Conservation (phyloP, 768 basidiomycete species). For the Clavulina sp. region DNA sequence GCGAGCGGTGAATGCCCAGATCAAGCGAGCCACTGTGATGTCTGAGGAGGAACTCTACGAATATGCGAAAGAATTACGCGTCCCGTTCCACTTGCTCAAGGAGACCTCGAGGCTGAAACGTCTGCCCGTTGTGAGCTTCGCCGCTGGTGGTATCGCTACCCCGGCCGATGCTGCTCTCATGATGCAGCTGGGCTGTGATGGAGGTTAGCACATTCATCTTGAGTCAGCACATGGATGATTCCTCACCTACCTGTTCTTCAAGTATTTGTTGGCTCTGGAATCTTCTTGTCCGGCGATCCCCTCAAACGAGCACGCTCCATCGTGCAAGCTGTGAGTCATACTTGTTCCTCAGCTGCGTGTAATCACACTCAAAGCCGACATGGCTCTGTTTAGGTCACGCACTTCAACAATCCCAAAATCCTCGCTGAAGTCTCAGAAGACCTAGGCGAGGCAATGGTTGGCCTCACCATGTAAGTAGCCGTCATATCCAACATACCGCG, state of each 20-base stretch:
- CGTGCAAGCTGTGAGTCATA: slow-evolving; percentile 64
- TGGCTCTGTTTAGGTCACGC: slow-evolving; percentile 45
- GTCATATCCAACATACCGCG: too few species aligned
- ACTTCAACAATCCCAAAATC: slow-evolving; percentile 86
- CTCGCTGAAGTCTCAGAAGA: slow-evolving; percentile 79
- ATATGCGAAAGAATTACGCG: slow-evolving; percentile 81
- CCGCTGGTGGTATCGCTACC: slow-evolving; percentile 84
- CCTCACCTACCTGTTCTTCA: not conserved
- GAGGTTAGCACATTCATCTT: slow-evolving; percentile 37
- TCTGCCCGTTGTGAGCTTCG: slow-evolving; percentile 92
- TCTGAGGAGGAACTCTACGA: slow-evolving; percentile 88
- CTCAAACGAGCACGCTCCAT: slow-evolving; percentile 88
- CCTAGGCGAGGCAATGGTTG: slow-evolving; percentile 86
- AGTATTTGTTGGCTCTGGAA: slow-evolving; percentile 97
- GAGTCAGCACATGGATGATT: not conserved
- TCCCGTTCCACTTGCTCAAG: slow-evolving; percentile 89
- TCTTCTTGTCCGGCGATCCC: slow-evolving; percentile 92
- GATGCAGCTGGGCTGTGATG: slow-evolving; percentile 98
- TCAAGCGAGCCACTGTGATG: slow-evolving; percentile 74
- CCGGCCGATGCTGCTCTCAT: slow-evolving; percentile 94
- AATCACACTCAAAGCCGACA: slow-evolving; percentile 6
- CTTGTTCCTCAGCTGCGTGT: slow-evolving; percentile 2
- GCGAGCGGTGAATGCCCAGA: slow-evolving; percentile 66
- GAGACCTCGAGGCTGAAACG: slow-evolving; percentile 88
- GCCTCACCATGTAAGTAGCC: slow-evolving; percentile 61